A percentile compares a stretch with the other conserved stretches of the same genome.
phyloP scores from a whole-genome alignment of 2,329 filamentous ascomycete species.

The Dothistroma pini region DNA sequence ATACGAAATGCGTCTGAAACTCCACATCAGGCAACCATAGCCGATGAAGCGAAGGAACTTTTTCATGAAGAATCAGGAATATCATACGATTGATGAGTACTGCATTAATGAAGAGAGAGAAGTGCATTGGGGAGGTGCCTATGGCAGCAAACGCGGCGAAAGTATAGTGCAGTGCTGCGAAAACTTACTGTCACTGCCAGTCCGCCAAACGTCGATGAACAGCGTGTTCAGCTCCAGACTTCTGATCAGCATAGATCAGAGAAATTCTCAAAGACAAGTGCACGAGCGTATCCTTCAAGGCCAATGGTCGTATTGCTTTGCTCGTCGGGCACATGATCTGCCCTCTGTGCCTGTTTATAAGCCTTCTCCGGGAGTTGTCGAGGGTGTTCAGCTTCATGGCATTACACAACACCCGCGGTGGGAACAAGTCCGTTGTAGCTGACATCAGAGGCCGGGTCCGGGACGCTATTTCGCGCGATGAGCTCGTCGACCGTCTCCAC shows the following conservation, averaged over 20 bases:
- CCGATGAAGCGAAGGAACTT: neutral
- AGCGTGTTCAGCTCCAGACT: neutral
- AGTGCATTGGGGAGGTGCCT: too few species aligned
- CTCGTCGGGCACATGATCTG: neutral
- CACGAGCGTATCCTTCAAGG: neutral
- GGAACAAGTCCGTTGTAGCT: neutral
- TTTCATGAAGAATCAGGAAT: neutral
- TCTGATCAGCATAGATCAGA: neutral
- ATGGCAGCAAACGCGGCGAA: neutral
- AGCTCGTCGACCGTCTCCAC: neutral
- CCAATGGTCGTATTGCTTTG: neutral
- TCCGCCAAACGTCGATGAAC: conserved; percentile 1
- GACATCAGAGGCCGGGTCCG: neutral
- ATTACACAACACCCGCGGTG: neutral
- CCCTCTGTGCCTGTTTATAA: neutral
- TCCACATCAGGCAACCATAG: neutral
- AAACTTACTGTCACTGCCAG: neutral
- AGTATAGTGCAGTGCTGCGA: neutral
- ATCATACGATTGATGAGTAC: neutral
- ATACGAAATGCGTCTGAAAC: neutral
- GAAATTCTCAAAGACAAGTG: neutral
- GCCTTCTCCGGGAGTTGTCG: neutral
- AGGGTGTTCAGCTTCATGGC: neutral
- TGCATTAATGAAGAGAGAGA: neutral
- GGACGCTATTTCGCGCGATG: neutral